phyloP scores from a whole-genome alignment of 2,329 filamentous ascomycete genomes.

The Knoxdaviesia proteae region DNA sequence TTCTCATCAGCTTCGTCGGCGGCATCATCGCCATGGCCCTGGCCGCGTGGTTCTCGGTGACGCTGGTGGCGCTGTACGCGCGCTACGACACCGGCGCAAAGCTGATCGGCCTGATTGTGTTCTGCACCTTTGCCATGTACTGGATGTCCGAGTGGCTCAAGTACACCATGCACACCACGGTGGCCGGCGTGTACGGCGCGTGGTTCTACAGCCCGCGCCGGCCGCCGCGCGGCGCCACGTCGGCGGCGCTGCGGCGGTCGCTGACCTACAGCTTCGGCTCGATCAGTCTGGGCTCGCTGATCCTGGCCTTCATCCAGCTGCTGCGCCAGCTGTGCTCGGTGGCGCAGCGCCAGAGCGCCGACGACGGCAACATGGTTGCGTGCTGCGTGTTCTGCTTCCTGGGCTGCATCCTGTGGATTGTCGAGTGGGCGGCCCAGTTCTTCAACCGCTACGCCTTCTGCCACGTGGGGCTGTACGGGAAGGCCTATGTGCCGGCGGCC shows the following conservation, averaged over 20 bases:
- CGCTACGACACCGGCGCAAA: conserved; percentile 50
- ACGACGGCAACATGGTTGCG: conserved; percentile 46
- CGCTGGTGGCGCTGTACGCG: conserved; percentile 68
- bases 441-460: conserved; percentile 85
- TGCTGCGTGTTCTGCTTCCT: conserved; percentile 52
- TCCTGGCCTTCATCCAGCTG: conserved; percentile 75
- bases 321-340: conserved; percentile 64
- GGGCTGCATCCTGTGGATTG: conserved; percentile 51
- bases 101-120: conserved; percentile 68
- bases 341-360: conserved; percentile 40
- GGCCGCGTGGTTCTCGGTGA: conserved; percentile 70
- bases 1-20: conserved; percentile 65
- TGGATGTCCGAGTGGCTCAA: conserved; percentile 91
- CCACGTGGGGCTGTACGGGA: conserved; percentile 84
- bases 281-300: conserved; percentile 65
- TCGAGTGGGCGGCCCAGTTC: conserved; percentile 76
- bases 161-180: conserved; percentile 74
- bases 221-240: conserved; percentile 59
- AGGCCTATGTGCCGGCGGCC: conserved; percentile 65
- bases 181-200: conserved; percentile 73
- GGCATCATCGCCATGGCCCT: conserved; percentile 58
- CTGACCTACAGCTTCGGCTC: conserved; percentile 85
- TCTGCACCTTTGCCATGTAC: conserved; percentile 78
- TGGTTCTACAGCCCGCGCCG: conserved; percentile 70
- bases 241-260: conserved; percentile 62